These are phyloP conservation scores for Botrytis sinoallii DNA, from an alignment of 2,329 filamentous ascomycete species.

Conservation along the genomic window DNA sequence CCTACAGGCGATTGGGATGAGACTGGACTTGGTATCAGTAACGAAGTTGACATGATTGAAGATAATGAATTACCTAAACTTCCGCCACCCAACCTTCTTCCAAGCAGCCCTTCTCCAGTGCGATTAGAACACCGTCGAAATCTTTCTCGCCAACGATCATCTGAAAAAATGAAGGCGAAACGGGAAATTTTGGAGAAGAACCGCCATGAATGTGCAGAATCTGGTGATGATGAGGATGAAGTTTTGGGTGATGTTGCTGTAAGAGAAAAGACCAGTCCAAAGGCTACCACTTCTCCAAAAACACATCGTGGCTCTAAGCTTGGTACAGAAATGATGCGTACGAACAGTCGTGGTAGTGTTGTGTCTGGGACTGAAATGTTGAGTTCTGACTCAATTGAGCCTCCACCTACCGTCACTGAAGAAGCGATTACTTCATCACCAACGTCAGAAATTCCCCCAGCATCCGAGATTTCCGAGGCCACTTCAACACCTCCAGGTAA, in stretches of 20 bases:
- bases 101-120: constrained; percentile 63
- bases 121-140: constrained; percentile 48
- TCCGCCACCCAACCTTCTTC: constrained; percentile 53
- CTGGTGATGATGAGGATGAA: constrained; percentile 92
- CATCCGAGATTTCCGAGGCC: constrained; percentile 31
- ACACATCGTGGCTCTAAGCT: constrained; percentile 78
- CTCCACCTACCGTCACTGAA: constrained; percentile 33
- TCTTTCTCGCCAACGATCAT: constrained; percentile 58
- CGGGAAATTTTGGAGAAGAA: constrained; percentile 72
- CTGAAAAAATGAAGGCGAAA: constrained; percentile 72
- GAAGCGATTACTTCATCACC: background rate
- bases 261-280: constrained; percentile 40
- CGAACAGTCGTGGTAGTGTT: constrained; percentile 87
- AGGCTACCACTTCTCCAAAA: constrained; percentile 48
- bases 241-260: constrained; percentile 64
- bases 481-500: constrained; percentile 33
- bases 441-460: constrained; percentile 26
- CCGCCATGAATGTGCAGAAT: constrained; percentile 73
- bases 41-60: constrained; percentile 46
- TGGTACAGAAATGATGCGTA: constrained; percentile 96
- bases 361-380: constrained; percentile 32
- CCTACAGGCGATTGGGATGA: constrained; percentile 76
- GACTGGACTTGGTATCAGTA: constrained; percentile 73
- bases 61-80: constrained; percentile 40
- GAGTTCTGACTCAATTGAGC: constrained; percentile 23